Conservation (phyloP, 164 flowering plant species). For the Vitis vinifera region DNA sequence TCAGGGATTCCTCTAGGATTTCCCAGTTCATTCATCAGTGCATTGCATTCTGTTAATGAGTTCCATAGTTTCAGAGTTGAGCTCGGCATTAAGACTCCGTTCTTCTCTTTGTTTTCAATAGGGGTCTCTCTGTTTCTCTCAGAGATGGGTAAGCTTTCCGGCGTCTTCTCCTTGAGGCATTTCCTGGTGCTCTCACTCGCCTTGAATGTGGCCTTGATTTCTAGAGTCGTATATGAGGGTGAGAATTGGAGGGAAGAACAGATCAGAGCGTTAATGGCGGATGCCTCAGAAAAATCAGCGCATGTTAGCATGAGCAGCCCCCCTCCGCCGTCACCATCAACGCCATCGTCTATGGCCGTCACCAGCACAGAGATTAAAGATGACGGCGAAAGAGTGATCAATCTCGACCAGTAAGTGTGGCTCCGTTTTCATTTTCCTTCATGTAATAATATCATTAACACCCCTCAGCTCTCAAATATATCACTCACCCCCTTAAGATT, state of each 20-base stretch:
- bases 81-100: neutral
- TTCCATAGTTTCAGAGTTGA: neutral
- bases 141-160: conserved; percentile 16
- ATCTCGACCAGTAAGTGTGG: conserved; percentile 72
- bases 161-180: conserved; percentile 28
- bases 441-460: neutral
- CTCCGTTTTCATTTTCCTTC: neutral
- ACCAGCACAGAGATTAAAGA: conserved; percentile 1
- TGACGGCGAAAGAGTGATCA: conserved; percentile 38
- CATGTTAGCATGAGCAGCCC: neutral
- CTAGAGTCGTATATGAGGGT: conserved; percentile 20
- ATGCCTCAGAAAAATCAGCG: neutral
- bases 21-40: too few species aligned
- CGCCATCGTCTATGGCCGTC: neutral
- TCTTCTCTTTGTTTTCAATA: neutral
- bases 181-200: conserved; percentile 54
- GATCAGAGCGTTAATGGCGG: neutral
- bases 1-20: too few species aligned
- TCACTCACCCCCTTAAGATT: too few species aligned
- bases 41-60: neutral
- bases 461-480: too few species aligned
- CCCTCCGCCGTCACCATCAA: neutral
- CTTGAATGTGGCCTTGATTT: conserved; percentile 45
- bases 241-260: neutral
- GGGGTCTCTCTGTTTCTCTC: neutral